Evolutionary conservation across 352 stramenopile species (phyloP).

Genomic region (Phytophthora podocarpi): DNA sequence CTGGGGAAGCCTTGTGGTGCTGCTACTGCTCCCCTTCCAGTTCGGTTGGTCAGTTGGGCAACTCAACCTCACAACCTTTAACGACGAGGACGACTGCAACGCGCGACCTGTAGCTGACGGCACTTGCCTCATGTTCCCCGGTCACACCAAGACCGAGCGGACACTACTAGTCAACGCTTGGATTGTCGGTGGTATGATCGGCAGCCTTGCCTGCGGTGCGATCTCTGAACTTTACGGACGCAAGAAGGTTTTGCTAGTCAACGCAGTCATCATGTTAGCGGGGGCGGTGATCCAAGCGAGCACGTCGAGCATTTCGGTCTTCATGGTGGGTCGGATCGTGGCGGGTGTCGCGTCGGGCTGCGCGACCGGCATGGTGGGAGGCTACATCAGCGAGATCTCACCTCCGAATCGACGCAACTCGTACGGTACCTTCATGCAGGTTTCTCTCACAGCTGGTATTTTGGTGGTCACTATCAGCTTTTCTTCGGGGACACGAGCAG

Average conservation of each 20-base stretch:
- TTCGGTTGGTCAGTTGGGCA: slow-evolving; percentile 56
- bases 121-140: slow-evolving; percentile 35
- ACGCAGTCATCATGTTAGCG: slow-evolving; percentile 41
- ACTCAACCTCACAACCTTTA: slow-evolving; percentile 42
- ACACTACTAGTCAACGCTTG: slow-evolving; percentile 55
- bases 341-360: slow-evolving; percentile 44
- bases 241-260: slow-evolving; percentile 40
- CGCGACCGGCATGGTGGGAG: slow-evolving; percentile 37
- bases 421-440: slow-evolving; percentile 46
- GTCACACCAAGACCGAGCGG: slow-evolving; percentile 43
- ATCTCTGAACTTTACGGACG: slow-evolving; percentile 49
- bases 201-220: slow-evolving; percentile 37
- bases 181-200: slow-evolving; percentile 64
- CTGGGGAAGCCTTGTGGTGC: slow-evolving; percentile 48
- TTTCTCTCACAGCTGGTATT: slow-evolving; percentile 41
- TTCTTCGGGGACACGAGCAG: slow-evolving; percentile 36
- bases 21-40: slow-evolving; percentile 50
- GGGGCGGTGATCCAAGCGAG: slow-evolving; percentile 40
- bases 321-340: slow-evolving; percentile 45
- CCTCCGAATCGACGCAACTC: slow-evolving; percentile 38
- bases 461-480: slow-evolving; percentile 47
- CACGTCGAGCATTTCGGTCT: slow-evolving; percentile 33
- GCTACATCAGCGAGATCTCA: slow-evolving; percentile 53
- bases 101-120: slow-evolving; percentile 36
- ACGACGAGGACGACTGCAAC: slow-evolving; percentile 48